Evolutionary conservation across 129 eudicot species (phyloP).

Genomic region (Chrysanthemum seticuspe): DNA sequence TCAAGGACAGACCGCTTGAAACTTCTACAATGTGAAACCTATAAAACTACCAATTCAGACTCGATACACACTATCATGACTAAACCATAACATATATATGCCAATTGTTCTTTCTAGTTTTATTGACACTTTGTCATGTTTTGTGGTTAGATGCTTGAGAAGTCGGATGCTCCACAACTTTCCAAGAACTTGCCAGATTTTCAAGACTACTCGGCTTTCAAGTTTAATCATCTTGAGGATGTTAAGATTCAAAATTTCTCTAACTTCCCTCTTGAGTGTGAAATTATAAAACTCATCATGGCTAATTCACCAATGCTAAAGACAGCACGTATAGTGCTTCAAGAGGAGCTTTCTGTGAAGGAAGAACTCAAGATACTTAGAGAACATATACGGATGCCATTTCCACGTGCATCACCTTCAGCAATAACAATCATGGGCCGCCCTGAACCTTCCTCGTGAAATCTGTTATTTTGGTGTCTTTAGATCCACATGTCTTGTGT

Average conservation of each 20-base stretch:
- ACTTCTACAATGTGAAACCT: too few relatives aligned
- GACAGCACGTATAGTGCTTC: not conserved
- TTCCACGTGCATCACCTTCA: conserved; percentile 21
- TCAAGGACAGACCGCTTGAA: too few relatives aligned
- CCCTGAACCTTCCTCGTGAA: not conserved
- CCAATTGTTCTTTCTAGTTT: not conserved
- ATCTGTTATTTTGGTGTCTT: not conserved
- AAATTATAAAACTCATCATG: conserved; percentile 21
- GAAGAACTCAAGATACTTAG: conserved; percentile 7
- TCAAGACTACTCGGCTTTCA: not conserved
- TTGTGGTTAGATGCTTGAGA: not conserved
- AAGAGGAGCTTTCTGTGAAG: not conserved
- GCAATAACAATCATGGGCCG: not conserved
- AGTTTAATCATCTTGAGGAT: conserved; percentile 14
- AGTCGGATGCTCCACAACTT: too few relatives aligned
- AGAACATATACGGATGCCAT: not conserved
- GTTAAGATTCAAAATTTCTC: not conserved
- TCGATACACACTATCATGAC: too few relatives aligned
- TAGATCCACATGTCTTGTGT: too few relatives aligned
- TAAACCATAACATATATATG: too few relatives aligned
- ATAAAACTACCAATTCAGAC: too few relatives aligned
- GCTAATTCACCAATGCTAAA: conserved; percentile 16
- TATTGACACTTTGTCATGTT: not conserved
- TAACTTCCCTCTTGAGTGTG: not conserved
- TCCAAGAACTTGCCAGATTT: not conserved